Evolutionary conservation across 2,329 filamentous ascomycete genomes (phyloP).

Genomic region (Thielaviopsis populi): DNA sequence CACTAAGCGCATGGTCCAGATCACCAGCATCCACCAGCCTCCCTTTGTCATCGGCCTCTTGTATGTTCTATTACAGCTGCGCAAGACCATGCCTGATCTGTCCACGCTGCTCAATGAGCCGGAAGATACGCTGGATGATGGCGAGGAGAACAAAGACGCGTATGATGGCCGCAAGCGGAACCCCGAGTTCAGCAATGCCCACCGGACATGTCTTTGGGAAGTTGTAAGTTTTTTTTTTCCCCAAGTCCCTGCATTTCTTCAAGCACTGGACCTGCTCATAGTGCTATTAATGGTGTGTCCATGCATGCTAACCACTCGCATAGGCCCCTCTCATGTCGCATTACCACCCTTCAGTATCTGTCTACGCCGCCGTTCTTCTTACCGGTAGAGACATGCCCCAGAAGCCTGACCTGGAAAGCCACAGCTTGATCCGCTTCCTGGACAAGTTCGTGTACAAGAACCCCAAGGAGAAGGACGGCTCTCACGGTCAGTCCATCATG

Average conservation of each 20-base stretch:
- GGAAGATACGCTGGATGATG: slow-evolving; percentile 57
- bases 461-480: slow-evolving; percentile 53
- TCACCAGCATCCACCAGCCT: slow-evolving; percentile 76
- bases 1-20: slow-evolving; percentile 79
- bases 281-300: neutral
- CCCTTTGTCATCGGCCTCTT: slow-evolving; percentile 88
- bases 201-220: slow-evolving; percentile 87
- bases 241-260: too few species aligned
- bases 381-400: slow-evolving; percentile 55
- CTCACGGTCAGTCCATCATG: slow-evolving; percentile 85
- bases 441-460: slow-evolving; percentile 98
- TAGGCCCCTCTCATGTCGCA: slow-evolving; percentile 56
- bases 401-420: slow-evolving; percentile 80
- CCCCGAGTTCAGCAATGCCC: slow-evolving; percentile 85
- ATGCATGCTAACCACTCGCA: slow-evolving; percentile 19
- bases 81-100: slow-evolving; percentile 64
- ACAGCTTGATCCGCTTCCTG: slow-evolving; percentile 87
- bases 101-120: slow-evolving; percentile 64
- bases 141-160: slow-evolving; percentile 25
- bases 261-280: neutral
- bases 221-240: slow-evolving; percentile 36
- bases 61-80: slow-evolving; percentile 72
- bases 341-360: slow-evolving; percentile 82
- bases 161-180: slow-evolving; percentile 89
- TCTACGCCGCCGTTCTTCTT: slow-evolving; percentile 63